phyloP scores from a whole-genome alignment of 257 asterid genomes.

The Solanum ahanhuiri region DNA sequence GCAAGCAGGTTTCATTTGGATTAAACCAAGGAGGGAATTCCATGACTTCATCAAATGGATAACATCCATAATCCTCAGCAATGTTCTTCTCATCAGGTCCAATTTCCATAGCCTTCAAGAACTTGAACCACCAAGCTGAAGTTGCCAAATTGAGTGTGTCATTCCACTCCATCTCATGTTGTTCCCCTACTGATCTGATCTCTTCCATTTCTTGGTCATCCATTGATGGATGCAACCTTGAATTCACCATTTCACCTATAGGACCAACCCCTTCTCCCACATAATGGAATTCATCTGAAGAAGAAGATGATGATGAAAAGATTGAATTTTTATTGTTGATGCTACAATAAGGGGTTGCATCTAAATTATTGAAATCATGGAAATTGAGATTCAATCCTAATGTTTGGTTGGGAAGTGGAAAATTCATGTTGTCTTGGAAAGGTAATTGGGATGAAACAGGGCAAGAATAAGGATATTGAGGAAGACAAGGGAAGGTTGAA shows the following conservation, averaged over 20 bases:
- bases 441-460: conserved; percentile 42
- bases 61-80: conserved; percentile 22
- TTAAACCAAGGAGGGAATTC: conserved; percentile 88
- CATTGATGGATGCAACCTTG: conserved; percentile 57
- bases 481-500: conserved; percentile 31
- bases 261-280: conserved; percentile 15
- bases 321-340: conserved; percentile 29
- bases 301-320: conserved; percentile 37
- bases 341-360: conserved; percentile 24
- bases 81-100: conserved; percentile 29
- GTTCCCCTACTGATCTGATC: conserved; percentile 87
- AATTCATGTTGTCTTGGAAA: conserved; percentile 44
- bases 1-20: conserved; percentile 51
- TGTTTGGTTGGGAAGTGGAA: conserved; percentile 78
- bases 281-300: conserved; percentile 47
- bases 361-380: conserved; percentile 60
- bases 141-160: conserved; percentile 69
- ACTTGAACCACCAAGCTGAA: conserved; percentile 91
- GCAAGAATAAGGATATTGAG: conserved; percentile 41
- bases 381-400: conserved; percentile 87
- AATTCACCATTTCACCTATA: conserved; percentile 17
- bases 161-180: conserved; percentile 87
- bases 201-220: conserved; percentile 92
- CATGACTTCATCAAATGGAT: conserved; percentile 66
- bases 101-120: conserved; percentile 62